A percentile compares a stretch with the other conserved stretches of the same genome.
phyloP scores from a whole-genome alignment of 2,329 filamentous ascomycete species.

The Pyricularia sp. region DNA sequence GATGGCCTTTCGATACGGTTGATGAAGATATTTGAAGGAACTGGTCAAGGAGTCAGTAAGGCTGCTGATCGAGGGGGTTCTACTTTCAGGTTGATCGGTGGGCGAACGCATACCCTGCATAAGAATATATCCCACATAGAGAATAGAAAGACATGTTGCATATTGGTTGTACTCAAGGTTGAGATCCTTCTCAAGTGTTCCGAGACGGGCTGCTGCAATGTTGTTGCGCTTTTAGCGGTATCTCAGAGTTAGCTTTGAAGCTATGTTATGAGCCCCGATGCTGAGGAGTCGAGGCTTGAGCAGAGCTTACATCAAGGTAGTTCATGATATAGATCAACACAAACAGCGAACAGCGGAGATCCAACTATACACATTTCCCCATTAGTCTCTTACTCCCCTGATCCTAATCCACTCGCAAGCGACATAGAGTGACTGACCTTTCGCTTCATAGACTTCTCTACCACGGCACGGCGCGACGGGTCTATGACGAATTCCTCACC shows the following conservation, averaged over 20 bases:
- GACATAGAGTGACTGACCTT: constrained; percentile 37
- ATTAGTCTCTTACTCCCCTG: background rate
- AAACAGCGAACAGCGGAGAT: constrained; percentile 24
- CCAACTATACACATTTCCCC: constrained; percentile 17
- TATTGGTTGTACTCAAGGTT: constrained; percentile 20
- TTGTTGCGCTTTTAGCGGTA: constrained; percentile 19
- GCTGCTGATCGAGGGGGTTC: background rate
- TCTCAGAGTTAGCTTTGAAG: background rate
- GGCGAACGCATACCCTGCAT: background rate
- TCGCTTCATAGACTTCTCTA: constrained; percentile 44
- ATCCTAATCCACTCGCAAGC: background rate
- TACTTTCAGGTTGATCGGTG: background rate
- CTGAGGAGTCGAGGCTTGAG: background rate
- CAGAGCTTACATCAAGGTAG: constrained; percentile 5
- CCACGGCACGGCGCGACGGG: constrained; percentile 8
- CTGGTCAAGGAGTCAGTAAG: constrained; percentile 8
- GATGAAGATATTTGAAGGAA: constrained; percentile 41
- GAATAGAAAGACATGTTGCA: constrained; percentile 35
- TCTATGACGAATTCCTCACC: background rate
- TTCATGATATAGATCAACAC: constrained; percentile 10
- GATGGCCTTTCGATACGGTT: constrained; percentile 20
- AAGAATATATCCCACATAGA: constrained; percentile 35
- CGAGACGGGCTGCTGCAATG: constrained; percentile 31
- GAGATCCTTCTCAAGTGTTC: constrained; percentile 35
- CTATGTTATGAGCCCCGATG: background rate